A percentile compares a stretch with the other conserved stretches of the same genome.
These are phyloP conservation scores for Fusarium pininemorale DNA, from an alignment of 2,329 filamentous ascomycete genomes.

Conservation along the genomic window DNA sequence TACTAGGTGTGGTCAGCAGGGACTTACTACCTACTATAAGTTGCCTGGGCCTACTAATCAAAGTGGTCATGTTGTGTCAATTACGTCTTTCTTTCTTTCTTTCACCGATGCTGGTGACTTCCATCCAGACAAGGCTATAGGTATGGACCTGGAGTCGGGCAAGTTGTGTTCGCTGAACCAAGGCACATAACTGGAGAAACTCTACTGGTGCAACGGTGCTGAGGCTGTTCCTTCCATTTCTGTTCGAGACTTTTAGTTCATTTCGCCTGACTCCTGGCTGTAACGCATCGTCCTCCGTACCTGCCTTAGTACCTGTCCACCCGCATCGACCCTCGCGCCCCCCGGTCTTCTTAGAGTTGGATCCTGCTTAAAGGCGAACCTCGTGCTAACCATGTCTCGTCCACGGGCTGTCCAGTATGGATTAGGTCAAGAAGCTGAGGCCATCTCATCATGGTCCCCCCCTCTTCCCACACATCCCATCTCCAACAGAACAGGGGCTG, in stretches of 20 bases:
- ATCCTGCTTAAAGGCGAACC: conserved; percentile 24
- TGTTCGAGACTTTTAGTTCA: conserved; percentile 34
- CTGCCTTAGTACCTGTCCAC: conserved; percentile 39
- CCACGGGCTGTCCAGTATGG: conserved; percentile 6
- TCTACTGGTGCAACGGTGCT: background rate
- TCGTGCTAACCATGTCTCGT: conserved; percentile 39
- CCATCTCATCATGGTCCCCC: conserved; percentile 23
- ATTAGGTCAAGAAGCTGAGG: conserved; percentile 23
- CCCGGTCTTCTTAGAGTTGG: conserved; percentile 23
- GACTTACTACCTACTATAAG: background rate
- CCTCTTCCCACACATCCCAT: conserved; percentile 41
- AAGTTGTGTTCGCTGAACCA: background rate
- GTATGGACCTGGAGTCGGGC: background rate
- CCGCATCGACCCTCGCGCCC: conserved; percentile 13
- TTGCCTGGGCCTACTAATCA: background rate
- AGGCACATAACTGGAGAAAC: background rate
- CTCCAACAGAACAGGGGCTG: conserved; percentile 33
- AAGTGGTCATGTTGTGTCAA: background rate
- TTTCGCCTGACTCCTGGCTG: conserved; percentile 35
- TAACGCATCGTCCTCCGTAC: conserved; percentile 29
- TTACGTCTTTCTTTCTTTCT: background rate
- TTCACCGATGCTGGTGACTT: background rate
- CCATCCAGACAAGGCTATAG: background rate
- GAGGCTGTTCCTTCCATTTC: conserved; percentile 28
- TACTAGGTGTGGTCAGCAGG: background rate